phyloP scores from a whole-genome alignment of 1,139 yeast genomes.

The Geotrichum aggregatum region DNA sequence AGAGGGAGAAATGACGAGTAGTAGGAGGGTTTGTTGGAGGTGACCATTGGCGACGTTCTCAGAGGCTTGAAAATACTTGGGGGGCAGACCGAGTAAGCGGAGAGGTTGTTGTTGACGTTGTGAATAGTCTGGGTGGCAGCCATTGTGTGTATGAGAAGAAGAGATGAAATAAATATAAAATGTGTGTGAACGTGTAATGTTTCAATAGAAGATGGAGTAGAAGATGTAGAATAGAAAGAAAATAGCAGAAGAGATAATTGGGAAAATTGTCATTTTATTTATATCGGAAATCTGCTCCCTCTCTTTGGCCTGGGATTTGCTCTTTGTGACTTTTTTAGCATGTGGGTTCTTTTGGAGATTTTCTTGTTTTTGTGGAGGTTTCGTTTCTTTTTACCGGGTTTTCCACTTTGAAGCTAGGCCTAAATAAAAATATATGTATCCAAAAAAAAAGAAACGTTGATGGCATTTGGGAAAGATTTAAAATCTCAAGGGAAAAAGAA shows the following conservation, averaged over 20 bases:
- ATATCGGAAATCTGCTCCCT: neutral
- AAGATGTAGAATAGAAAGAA: neutral
- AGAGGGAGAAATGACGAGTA: slow-evolving; percentile 26
- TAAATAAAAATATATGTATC: neutral
- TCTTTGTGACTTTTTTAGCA: too few species aligned
- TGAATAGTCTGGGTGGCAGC: slow-evolving; percentile 3
- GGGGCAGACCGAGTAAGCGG: slow-evolving; percentile 17
- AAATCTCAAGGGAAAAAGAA: neutral
- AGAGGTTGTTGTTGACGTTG: slow-evolving; percentile 6
- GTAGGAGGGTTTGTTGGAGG: slow-evolving; percentile 1
- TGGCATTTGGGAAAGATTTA: too few species aligned
- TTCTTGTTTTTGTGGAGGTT: neutral
- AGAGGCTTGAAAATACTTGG: slow-evolving; percentile 20
- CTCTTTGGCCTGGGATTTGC: too few species aligned
- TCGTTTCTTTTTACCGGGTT: neutral
- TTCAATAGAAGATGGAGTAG: neutral
- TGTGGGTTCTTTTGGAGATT: too few species aligned
- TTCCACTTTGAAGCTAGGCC: slow-evolving; percentile 2
- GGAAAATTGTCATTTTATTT: neutral
- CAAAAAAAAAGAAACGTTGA: too few species aligned
- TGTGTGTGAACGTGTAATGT: neutral
- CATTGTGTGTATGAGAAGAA: neutral
- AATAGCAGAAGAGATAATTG: neutral
- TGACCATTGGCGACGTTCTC: neutral
- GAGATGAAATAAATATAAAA: too few species aligned